These are phyloP conservation scores for Mortierella polycephala DNA, from an alignment of 371 early-diverging fungal genomes.

Conservation along the genomic window DNA sequence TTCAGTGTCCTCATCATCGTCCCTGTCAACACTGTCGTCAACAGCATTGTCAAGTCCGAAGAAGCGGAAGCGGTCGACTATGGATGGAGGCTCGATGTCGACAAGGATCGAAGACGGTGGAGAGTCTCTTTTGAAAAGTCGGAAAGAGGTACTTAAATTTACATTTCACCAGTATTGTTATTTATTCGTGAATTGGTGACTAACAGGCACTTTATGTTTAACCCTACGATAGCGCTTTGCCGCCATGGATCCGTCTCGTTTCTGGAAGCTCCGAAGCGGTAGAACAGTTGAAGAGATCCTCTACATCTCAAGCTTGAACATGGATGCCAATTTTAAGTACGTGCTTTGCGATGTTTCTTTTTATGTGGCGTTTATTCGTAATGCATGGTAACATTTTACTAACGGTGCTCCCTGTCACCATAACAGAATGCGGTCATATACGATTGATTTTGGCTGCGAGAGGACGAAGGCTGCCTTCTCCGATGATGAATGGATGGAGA, in stretches of 20 bases:
- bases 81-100: constrained; percentile 11
- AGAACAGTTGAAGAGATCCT: constrained; percentile 32
- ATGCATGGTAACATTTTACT: constrained; percentile 6
- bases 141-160: constrained; percentile 18
- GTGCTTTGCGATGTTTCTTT: constrained; percentile 7
- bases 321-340: constrained; percentile 30
- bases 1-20: constrained; percentile 18
- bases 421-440: constrained; percentile 34
- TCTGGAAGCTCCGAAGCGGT: constrained; percentile 31
- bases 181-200: constrained; percentile 2
- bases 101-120: not conserved
- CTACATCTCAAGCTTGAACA: constrained; percentile 8
- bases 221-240: constrained; percentile 24
- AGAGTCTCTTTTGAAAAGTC: constrained; percentile 6
- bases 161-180: not conserved
- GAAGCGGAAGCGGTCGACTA: constrained; percentile 13
- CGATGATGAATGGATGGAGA: constrained; percentile 33
- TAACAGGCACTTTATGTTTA: constrained; percentile 4
- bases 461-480: constrained; percentile 29
- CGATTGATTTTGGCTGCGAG: constrained; percentile 38
- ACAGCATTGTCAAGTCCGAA: constrained; percentile 14
- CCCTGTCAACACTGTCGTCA: constrained; percentile 12
- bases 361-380: constrained; percentile 2
- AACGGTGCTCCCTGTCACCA: not conserved
- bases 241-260: constrained; percentile 25